Evolutionary conservation across 305 asterid genomes (phyloP).

Genomic region (Fraxinus platypoda): DNA sequence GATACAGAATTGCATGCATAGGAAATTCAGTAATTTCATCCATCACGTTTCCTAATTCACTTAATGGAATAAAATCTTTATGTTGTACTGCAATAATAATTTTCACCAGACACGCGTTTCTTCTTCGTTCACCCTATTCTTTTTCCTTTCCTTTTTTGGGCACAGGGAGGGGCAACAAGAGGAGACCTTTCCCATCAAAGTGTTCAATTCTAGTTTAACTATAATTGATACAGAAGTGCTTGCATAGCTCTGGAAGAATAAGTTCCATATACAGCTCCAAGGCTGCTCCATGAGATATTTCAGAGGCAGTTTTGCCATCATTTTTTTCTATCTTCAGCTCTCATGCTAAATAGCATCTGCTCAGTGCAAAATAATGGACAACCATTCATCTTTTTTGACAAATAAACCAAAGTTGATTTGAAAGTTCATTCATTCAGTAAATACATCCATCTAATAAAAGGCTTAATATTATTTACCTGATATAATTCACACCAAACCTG

Average conservation of each 20-base stretch:
- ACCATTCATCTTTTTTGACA: background rate
- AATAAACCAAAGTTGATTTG: background rate
- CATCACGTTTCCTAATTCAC: background rate
- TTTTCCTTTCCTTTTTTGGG: background rate
- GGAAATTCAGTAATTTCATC: constrained; percentile 20
- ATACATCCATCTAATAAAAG: background rate
- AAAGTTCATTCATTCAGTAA: background rate
- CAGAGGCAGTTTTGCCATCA: background rate
- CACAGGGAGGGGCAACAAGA: background rate
- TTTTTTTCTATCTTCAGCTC: background rate
- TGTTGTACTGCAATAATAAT: background rate
- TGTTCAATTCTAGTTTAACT: background rate
- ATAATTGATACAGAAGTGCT: background rate
- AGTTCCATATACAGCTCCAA: background rate
- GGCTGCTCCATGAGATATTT: background rate
- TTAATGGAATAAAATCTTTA: background rate
- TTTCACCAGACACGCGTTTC: background rate
- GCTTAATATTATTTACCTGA: background rate
- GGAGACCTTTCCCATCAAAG: background rate
- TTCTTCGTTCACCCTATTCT: background rate
- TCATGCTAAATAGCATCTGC: background rate
- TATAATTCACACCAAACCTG: background rate
- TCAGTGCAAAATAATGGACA: background rate
- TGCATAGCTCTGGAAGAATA: background rate
- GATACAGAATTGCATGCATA: constrained; percentile 22